Evolutionary conservation across 257 asterid species (phyloP), one percentile per base, ranked within the genome.

Genomic region (Lycium ferocissimum): DNA sequence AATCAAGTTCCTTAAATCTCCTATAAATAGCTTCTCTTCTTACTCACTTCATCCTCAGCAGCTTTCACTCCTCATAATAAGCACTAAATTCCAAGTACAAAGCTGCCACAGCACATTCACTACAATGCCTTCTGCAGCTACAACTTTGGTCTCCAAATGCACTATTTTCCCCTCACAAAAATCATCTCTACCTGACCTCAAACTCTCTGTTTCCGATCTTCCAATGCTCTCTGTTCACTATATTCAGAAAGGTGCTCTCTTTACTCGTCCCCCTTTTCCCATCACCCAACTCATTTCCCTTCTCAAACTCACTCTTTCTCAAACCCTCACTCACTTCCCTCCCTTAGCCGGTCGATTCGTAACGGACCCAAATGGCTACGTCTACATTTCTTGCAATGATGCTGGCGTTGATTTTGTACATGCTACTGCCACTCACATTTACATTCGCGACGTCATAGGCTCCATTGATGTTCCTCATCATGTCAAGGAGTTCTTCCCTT

Each of bases 151-250:
- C 63, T 90, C 91, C 9, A 85, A 80, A 82, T 85, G 87, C 81
- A 89, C 84, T 0, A 85, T 93, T 18, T 87, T 75, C 54, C 96
- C 94, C 6, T 86, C 89, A 4, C 56, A 84, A 12, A 84, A 83
- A 49, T 92, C 95, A 17, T 49, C 83, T 18, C 6, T 89, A 1
- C 83, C 78, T 13, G 90, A 90, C 22, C 90, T 92, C 17, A 91
- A 94, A 65, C 92, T 94, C 84, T 94, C 94, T 0, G 94, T 92
- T 22, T 92, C 94, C 6, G 97, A 94, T 82, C 92, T 92, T 1
- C 95, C 91, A 0, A 92, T 92, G 98, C 93, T 92, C 38, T 92
- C 95, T 47, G 89, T 92, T 70, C 93, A 92, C 87, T 92, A 94
- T 87, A 94, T 92, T 84, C 98, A 92, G 45, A 94, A 94, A 80